Base-by-base conservation (phyloP, 2,329 filamentous ascomycete genomes). In the Neoarthrinium moseri region DNA sequence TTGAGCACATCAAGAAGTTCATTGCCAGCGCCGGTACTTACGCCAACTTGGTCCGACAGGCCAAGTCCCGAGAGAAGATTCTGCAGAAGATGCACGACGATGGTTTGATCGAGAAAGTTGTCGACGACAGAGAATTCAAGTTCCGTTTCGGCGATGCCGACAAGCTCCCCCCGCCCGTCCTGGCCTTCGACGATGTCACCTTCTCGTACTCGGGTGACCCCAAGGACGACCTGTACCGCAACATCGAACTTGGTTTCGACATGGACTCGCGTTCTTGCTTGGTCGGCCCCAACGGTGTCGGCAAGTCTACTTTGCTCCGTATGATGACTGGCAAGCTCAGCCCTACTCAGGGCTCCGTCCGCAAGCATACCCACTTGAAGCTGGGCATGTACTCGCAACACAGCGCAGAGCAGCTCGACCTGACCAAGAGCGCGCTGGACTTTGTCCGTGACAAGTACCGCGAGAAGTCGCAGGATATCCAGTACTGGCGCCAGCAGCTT, bases 11-110 rank as follows among this genome's bases (percentile, higher is more conserved):
- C 81, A 97, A 99, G 81, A 96, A 97, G 76, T 99, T 99, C 80
- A 99, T 99, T 69, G 94, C 95, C 64, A 96, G 92, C 51, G 94
- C 94, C 47, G 94, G 95, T 91, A 99, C 94, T 51, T 99, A 99
- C 66, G 94, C 95, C 82, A 99, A 99, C 78, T 81, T 99, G 78
- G 94, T 99, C 66, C 83, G 89, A 70, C 94, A 99, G 75, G 95
- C 95, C 72, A 99, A 99, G 81, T 97, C 94, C 34, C 86, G 94
- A 55, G 94, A 99, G 74, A 99, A 99, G 89, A 97, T 97, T 71
- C 81, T 97, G 57, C 94, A 99, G 82, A 99, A 99, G 86, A 99
- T 99, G 94, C 92, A 97, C 80, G 94, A 95, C 59, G 94, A 99
- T 63, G 94, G 94, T 57, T 94, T 97, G 72, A 97, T 99, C 66